A percentile compares a stretch with the other conserved stretches of the same genome.
Evolutionary conservation across 352 stramenopile species (phyloP).

Genomic region (Phytophthora pisi): DNA sequence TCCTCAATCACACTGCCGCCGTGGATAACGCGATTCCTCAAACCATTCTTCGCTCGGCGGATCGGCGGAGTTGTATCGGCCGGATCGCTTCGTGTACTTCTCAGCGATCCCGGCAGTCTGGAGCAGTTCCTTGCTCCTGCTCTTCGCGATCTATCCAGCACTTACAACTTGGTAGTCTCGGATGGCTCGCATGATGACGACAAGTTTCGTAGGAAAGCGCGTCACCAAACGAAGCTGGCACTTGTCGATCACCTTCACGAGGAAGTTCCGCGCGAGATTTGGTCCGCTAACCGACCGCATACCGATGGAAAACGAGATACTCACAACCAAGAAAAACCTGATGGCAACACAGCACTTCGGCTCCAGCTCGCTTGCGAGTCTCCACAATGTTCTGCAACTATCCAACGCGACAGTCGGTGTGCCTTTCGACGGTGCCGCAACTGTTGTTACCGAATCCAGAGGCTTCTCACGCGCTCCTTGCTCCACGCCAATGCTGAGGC

Average conservation of each 20-base stretch:
- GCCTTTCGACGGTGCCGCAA: slow-evolving; percentile 57
- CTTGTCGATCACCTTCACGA: slow-evolving; percentile 52
- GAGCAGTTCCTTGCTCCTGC: slow-evolving; percentile 37
- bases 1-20: slow-evolving; percentile 20
- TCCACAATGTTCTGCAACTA: slow-evolving; percentile 34
- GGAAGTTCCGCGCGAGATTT: slow-evolving; percentile 52
- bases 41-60: slow-evolving; percentile 1
- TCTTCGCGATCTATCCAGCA: slow-evolving; percentile 13
- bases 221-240: slow-evolving; percentile 61
- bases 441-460: slow-evolving; percentile 75
- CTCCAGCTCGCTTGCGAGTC: slow-evolving; percentile 40
- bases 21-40: slow-evolving; percentile 12
- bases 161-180: neutral
- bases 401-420: slow-evolving; percentile 52
- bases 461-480: slow-evolving; percentile 37
- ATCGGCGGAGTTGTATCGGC: neutral
- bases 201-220: slow-evolving; percentile 68
- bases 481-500: slow-evolving; percentile 31
- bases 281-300: slow-evolving; percentile 54
- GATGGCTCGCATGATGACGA: slow-evolving; percentile 42
- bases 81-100: slow-evolving; percentile 27
- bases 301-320: slow-evolving; percentile 8
- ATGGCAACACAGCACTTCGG: neutral
- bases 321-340: slow-evolving; percentile 8
- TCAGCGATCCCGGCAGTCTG: slow-evolving; percentile 35